Base-by-base conservation (phyloP, 495 filamentous ascomycete species). In the Penicillium antarcticum region DNA sequence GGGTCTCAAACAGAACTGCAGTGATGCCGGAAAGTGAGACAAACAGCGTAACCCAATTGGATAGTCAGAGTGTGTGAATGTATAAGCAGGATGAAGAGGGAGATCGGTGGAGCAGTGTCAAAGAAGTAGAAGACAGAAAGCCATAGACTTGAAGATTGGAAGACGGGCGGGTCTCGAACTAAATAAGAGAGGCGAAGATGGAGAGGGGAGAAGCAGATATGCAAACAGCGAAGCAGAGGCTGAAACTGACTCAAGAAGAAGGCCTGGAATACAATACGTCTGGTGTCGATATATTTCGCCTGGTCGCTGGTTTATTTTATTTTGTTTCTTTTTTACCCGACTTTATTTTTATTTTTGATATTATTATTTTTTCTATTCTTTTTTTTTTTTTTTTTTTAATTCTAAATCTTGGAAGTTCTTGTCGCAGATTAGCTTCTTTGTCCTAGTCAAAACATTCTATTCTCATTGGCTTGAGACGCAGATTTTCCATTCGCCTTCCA, bases 181-280 rank as follows among this genome's bases (percentile, higher is more conserved):
- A 49, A 49, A 49, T 49, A 49, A 23, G 18, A 41, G 38, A 21
- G 13, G 38, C 19, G 18, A 23, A 40, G 12, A 42, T 53, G 42
- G 18, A 16, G 11, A 32, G 18, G 24, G 14, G 24, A 26, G 47
- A 49, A 21, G 39, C 12, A 38, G 26, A 34, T 14, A 42, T 48
- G 50, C 57, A 61, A 48, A 57, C 42, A 53, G n/a, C 50, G 50
- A 41, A 38, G 45, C 45, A 52, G 61, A 61, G 58, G 53, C 62
- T 65, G 62, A 65, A 60, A 59, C 62, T 56, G 53, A 55, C 31
- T 62, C 48, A 53, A 48, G 55, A 46, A 51, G 42, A 39, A 49
- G 40, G 34, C 42, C 19, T 42, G 8, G 37, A 42, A 52, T 59
- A 52, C 47, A 52, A 52, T 51, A 54, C 51, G 42, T 21, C 51